Percentiles rank a stretch among this genome's conserved stretches.
phyloP scores from a whole-genome alignment of 345 rosid species.

The Microthlaspi erraticum region DNA sequence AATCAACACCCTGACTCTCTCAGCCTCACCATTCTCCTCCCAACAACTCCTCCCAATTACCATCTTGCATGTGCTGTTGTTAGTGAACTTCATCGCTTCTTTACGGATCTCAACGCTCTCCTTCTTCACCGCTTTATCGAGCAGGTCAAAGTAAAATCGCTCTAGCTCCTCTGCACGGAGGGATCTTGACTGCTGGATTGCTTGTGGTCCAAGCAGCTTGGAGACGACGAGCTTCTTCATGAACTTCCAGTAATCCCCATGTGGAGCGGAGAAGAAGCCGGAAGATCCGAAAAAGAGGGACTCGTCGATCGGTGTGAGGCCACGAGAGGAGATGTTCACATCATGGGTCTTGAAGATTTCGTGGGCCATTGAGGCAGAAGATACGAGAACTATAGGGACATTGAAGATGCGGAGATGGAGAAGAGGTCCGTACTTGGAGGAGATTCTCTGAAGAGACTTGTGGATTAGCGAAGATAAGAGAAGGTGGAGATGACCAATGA shows the following conservation, averaged over 20 bases:
- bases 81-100: conserved; percentile 24
- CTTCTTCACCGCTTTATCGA: conserved; percentile 26
- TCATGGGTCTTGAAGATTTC: conserved; percentile 31
- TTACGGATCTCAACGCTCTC: conserved; percentile 32
- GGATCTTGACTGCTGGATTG: conserved; percentile 26
- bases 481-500: conserved; percentile 29
- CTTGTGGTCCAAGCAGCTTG: conserved; percentile 32
- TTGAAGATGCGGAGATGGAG: conserved; percentile 30
- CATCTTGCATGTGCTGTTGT: conserved; percentile 47
- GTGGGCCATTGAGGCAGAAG: conserved; percentile 22
- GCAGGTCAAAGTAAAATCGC: conserved; percentile 16
- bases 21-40: conserved; percentile 22
- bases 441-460: conserved; percentile 20
- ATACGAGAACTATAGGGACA: conserved; percentile 24
- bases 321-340: conserved; percentile 20
- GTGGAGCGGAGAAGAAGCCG: conserved; percentile 16
- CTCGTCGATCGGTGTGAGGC: conserved; percentile 3
- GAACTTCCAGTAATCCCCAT: conserved; percentile 40
- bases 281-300: conserved; percentile 24
- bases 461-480: conserved; percentile 12
- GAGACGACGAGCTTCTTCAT: conserved; percentile 39
- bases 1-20: conserved; percentile 12
- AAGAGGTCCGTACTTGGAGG: conserved; percentile 31
- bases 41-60: conserved; percentile 40
- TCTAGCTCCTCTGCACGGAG: conserved; percentile 23